Evolutionary conservation across 768 basidiomycete species (phyloP).

Genomic region (Tylopilus felleus): DNA sequence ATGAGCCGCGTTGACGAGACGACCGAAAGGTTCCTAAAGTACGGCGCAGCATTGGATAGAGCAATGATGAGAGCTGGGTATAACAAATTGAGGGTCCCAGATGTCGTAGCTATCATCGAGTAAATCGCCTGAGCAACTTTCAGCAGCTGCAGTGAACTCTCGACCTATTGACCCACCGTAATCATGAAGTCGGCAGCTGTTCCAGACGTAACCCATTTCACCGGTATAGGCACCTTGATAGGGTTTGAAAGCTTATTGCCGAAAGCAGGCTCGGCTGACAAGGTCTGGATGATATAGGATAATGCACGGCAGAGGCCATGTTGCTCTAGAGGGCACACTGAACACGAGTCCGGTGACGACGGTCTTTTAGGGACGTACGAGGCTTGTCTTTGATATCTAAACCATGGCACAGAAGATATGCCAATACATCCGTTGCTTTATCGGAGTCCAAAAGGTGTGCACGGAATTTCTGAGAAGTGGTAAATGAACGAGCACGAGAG

Average conservation of each 20-base stretch:
- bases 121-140: constrained; percentile 66
- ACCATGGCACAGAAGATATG: constrained; percentile 74
- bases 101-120: constrained; percentile 83
- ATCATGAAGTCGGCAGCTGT: constrained; percentile 85
- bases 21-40: constrained; percentile 77
- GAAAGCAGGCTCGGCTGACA: constrained; percentile 83
- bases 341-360: constrained; percentile 1
- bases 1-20: constrained; percentile 79
- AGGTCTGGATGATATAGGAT: constrained; percentile 87
- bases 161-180: constrained; percentile 50
- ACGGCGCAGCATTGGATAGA: constrained; percentile 84
- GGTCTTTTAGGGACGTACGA: constrained; percentile 45
- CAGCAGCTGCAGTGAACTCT: constrained; percentile 6
- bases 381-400: constrained; percentile 93
- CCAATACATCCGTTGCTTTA: constrained; percentile 71
- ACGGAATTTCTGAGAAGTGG: constrained; percentile 77
- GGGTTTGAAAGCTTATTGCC: constrained; percentile 65
- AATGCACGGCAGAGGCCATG: constrained; percentile 86
- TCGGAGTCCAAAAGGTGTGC: constrained; percentile 78
- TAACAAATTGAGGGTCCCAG: constrained; percentile 73
- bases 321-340: constrained; percentile 56
- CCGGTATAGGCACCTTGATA: constrained; percentile 61
- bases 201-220: constrained; percentile 73
- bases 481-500: constrained; percentile 1
- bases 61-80: constrained; percentile 93